A percentile compares a stretch with the other conserved stretches of the same genome.
Evolutionary conservation across 805 yeast species (phyloP).

Genomic region (Yueomyces sp.): DNA sequence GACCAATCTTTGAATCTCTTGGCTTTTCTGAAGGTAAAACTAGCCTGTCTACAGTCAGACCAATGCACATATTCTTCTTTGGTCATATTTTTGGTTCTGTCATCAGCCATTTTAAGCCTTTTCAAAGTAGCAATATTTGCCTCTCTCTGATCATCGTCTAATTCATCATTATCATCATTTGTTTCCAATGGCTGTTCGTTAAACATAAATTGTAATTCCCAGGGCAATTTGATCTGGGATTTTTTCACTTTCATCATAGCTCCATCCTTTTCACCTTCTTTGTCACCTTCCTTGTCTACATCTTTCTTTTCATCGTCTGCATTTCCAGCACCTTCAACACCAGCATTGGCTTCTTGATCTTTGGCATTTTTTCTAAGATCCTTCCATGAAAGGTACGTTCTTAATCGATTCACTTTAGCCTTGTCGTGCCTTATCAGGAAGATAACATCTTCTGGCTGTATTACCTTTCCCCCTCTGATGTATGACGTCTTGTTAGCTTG

Average conservation of each 20-base stretch:
- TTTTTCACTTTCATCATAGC: conserved; percentile 49
- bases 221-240: conserved; percentile 72
- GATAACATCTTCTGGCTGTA: conserved; percentile 86
- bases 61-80: conserved; percentile 96
- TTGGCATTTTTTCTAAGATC: conserved; percentile 80
- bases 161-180: conserved; percentile 47
- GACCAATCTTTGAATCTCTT: conserved; percentile 96
- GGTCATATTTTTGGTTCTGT: conserved; percentile 86
- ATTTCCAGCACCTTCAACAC: conserved; percentile 39
- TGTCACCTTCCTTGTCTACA: conserved; percentile 24
- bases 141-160: conserved; percentile 82
- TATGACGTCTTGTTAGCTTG: conserved; percentile 72
- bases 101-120: conserved; percentile 84
- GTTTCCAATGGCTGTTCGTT: conserved; percentile 75
- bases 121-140: conserved; percentile 82
- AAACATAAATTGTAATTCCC: conserved; percentile 94
- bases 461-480: conserved; percentile 66
- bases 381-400: conserved; percentile 92
- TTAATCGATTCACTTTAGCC: conserved; percentile 82
- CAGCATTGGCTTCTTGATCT: conserved; percentile 51
- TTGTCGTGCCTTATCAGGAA: conserved; percentile 84
- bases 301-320: conserved; percentile 28
- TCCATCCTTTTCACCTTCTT: conserved; percentile 22
- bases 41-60: conserved; percentile 97
- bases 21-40: conserved; percentile 89